phyloP scores from a whole-genome alignment of 768 basidiomycete genomes.

The Pulveroboletus ravenelii region DNA sequence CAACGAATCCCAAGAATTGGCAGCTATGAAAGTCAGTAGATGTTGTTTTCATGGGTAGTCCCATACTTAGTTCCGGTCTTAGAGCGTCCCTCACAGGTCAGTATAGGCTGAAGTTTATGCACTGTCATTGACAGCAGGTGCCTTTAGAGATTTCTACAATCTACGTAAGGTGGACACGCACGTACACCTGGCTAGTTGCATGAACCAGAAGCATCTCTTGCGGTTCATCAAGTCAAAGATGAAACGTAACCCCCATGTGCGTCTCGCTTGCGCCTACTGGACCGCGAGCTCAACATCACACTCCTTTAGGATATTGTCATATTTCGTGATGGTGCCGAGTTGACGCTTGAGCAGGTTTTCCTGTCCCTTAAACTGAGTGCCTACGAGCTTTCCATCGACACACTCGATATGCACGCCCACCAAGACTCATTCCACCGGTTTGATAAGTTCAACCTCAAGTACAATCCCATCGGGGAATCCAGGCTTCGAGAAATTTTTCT shows the following conservation, averaged over 20 bases:
- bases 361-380: conserved; percentile 91
- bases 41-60: background rate
- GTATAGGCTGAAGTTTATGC: background rate
- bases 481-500: conserved; percentile 94
- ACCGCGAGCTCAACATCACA: background rate
- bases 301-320: conserved; percentile 82
- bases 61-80: conserved; percentile 4
- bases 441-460: conserved; percentile 97
- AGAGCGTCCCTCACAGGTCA: conserved; percentile 33
- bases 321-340: conserved; percentile 83
- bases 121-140: conserved; percentile 1
- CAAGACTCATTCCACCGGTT: conserved; percentile 98
- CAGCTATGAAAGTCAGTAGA: conserved; percentile 86
- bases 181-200: conserved; percentile 96
- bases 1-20: conserved; percentile 90
- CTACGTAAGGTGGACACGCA: conserved; percentile 98
- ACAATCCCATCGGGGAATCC: conserved; percentile 95
- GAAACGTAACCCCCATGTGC: conserved; percentile 78
- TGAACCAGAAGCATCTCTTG: conserved; percentile 98
- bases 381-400: conserved; percentile 98
- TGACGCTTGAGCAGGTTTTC: conserved; percentile 93
- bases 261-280: conserved; percentile 15
- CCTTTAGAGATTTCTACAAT: conserved; percentile 93
- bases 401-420: conserved; percentile 99
- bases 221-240: conserved; percentile 99